phyloP scores from a whole-genome alignment of 495 filamentous ascomycete genomes.

The Aspergillus carlsbadensis region DNA sequence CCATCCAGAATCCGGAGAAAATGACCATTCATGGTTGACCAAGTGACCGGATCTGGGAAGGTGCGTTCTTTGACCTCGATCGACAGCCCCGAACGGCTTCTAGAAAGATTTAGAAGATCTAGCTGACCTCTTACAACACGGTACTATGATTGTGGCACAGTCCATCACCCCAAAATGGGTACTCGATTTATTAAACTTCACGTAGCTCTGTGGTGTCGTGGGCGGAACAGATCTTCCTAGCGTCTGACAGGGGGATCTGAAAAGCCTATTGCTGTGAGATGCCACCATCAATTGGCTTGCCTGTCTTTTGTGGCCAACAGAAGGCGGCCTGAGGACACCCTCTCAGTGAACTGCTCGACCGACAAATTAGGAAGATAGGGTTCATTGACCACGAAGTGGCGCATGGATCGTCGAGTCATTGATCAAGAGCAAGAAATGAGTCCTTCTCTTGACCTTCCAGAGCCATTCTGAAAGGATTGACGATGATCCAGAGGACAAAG shows the following conservation, averaged over 20 bases:
- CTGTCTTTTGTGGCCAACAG: no score
- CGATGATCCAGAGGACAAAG: conserved; percentile 13
- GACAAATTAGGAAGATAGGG: background rate
- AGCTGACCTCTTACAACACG: no score
- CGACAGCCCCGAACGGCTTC: background rate
- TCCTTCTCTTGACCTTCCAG: conserved; percentile 9
- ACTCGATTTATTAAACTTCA: no score
- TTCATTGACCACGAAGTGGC: background rate
- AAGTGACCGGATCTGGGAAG: conserved; percentile 9
- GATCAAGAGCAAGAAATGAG: conserved; percentile 3
- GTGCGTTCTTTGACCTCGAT: background rate
- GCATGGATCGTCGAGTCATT: background rate
- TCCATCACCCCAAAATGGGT: no score
- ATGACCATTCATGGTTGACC: no score
- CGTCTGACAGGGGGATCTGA: no score
- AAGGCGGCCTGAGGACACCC: background rate
- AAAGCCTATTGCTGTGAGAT: background rate
- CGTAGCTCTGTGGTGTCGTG: no score
- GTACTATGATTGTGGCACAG: no score
- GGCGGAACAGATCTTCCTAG: no score
- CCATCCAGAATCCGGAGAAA: background rate
- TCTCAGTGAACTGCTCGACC: background rate
- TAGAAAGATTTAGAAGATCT: conserved; percentile 9
- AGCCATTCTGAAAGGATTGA: conserved; percentile 6
- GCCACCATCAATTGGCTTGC: background rate